Conservation (phyloP, 129 eudicot species). For the Lactuca saligna region DNA sequence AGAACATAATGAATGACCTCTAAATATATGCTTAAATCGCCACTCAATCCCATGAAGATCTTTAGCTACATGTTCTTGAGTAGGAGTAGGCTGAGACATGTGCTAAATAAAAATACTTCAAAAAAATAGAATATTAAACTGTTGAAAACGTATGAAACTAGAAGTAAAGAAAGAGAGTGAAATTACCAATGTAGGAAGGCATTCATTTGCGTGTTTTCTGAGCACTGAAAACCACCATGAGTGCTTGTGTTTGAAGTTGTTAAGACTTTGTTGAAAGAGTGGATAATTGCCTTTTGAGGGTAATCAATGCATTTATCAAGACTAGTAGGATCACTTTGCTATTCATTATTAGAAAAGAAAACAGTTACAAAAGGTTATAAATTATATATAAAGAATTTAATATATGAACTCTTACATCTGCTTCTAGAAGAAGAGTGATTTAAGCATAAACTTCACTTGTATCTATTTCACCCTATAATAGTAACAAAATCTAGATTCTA, state of each 20-base stretch:
- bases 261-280: conserved; percentile 83
- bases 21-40: no score
- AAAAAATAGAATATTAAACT: not conserved
- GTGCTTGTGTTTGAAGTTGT: conserved; percentile 98
- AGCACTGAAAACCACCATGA: conserved; percentile 93
- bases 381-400: conserved; percentile 6
- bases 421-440: conserved; percentile 69
- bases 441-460: conserved; percentile 96
- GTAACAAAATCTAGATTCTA: conserved; percentile 17
- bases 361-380: not conserved
- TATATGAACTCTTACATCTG: conserved; percentile 57
- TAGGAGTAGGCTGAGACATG: no score
- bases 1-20: no score
- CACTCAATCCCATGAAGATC: no score
- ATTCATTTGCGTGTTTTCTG: conserved; percentile 79
- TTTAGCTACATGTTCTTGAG: no score
- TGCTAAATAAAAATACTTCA: no score
- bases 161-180: not conserved
- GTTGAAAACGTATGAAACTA: not conserved
- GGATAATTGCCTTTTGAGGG: conserved; percentile 59
- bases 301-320: conserved; percentile 54
- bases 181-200: conserved; percentile 83
- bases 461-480: conserved; percentile 85
- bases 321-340: conserved; percentile 74
- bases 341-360: conserved; percentile 14